Percentiles rank a stretch among this genome's conserved stretches.
phyloP scores from a whole-genome alignment of 225 moss, liverwort and hornwort genomes.

The Bryum argenteum region DNA sequence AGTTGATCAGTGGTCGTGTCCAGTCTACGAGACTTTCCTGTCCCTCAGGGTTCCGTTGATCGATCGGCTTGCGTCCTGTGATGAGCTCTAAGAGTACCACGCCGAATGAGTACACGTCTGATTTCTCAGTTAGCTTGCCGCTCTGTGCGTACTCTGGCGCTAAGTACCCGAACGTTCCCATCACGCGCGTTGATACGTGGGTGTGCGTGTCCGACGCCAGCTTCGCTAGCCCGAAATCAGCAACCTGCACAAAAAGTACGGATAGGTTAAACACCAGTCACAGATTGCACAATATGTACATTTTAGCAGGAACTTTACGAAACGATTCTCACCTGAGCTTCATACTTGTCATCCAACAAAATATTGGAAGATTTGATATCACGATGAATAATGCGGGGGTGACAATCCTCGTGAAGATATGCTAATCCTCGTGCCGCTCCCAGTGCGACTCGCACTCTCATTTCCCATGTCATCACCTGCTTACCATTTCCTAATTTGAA shows the following conservation, averaged over 20 bases:
- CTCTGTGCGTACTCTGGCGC: conserved; percentile 95
- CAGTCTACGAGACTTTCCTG: conserved; percentile 93
- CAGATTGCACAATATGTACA: too few relatives aligned
- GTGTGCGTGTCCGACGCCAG: conserved; percentile 77
- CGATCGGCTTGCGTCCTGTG: conserved; percentile 83
- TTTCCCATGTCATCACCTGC: conserved; percentile 76
- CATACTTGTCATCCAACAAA: conserved; percentile 82
- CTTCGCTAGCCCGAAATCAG: conserved; percentile 93
- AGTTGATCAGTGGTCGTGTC: conserved; percentile 69
- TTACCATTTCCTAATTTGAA: conserved; percentile 44
- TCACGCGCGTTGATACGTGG: conserved; percentile 88
- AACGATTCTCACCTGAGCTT: conserved; percentile 56
- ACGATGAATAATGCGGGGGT: conserved; percentile 88
- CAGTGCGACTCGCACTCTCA: conserved; percentile 82
- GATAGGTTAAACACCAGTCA: too few relatives aligned
- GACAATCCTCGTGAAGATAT: conserved; percentile 93
- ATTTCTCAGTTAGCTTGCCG: conserved; percentile 88
- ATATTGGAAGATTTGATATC: conserved; percentile 93
- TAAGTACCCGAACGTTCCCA: conserved; percentile 93
- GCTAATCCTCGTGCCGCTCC: conserved; percentile 86
- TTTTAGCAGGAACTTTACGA: too few relatives aligned
- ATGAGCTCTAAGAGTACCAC: conserved; percentile 87
- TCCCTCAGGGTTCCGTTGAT: conserved; percentile 65
- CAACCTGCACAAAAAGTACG: conserved; percentile 56
- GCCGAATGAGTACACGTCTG: conserved; percentile 90